These are phyloP conservation scores for Aspergillus thermomutatus DNA, from an alignment of 2,329 filamentous ascomycete genomes.

Conservation along the genomic window DNA sequence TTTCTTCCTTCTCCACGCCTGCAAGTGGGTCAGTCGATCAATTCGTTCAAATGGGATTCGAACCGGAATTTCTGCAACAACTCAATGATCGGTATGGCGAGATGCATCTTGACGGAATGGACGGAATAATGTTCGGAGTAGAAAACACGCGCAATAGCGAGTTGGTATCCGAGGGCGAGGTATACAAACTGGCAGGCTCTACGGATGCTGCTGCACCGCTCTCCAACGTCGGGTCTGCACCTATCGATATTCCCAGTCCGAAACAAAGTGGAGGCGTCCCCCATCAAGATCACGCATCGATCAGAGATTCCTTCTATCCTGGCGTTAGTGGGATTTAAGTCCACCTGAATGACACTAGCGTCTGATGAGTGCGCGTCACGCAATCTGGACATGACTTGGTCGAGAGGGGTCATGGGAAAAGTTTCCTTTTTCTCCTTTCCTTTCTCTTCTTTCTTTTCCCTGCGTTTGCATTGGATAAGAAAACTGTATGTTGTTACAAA, in stretches of 20 bases:
- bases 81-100: slow-evolving; percentile 34
- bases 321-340: slow-evolving; percentile 1
- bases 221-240: slow-evolving; percentile 10
- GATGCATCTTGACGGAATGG: slow-evolving; percentile 28
- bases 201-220: slow-evolving; percentile 1
- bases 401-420: not conserved
- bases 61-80: slow-evolving; percentile 36
- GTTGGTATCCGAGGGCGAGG: not conserved
- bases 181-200: slow-evolving; percentile 2
- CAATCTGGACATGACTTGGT: not conserved
- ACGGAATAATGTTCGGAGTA: slow-evolving; percentile 23
- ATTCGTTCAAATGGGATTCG: slow-evolving; percentile 38
- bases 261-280: slow-evolving; percentile 9
- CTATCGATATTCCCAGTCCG: slow-evolving; percentile 20
- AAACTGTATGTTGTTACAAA: not conserved
- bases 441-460: not conserved
- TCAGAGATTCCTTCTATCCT: not conserved
- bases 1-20: slow-evolving; percentile 33
- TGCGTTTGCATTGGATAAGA: not conserved
- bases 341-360: not conserved
- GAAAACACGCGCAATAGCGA: slow-evolving; percentile 9
- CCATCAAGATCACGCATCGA: not conserved
- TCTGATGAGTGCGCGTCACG: not conserved
- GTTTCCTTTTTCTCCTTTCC: not conserved
- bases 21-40: slow-evolving; percentile 28